Conservation (phyloP, 345 rosid genomes). For the Turritis glabra region DNA sequence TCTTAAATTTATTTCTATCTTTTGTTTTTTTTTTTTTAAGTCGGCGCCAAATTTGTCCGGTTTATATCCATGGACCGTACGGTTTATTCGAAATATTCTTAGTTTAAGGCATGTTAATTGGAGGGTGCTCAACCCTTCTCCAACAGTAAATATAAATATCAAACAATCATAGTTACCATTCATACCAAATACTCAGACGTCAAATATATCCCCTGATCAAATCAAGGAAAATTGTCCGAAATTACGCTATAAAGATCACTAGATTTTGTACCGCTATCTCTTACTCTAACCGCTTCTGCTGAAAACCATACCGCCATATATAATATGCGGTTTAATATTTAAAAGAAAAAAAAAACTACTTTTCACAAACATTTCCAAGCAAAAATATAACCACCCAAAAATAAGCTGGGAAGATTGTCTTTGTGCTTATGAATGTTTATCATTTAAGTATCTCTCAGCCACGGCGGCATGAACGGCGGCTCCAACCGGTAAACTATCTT, state of each 20-base stretch:
- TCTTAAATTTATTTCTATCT: too few relatives aligned
- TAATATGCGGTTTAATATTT: neutral
- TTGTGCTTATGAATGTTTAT: constrained; percentile 21
- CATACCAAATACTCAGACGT: neutral
- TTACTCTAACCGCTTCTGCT: neutral
- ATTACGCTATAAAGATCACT: neutral
- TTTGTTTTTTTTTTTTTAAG: too few relatives aligned
- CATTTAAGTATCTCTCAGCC: constrained; percentile 79
- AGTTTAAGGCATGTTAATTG: too few relatives aligned
- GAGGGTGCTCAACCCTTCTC: too few relatives aligned
- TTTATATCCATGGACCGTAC: too few relatives aligned
- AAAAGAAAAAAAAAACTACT: neutral
- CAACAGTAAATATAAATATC: neutral
- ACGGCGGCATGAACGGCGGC: constrained; percentile 78
- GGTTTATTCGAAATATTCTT: too few relatives aligned
- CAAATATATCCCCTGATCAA: too few relatives aligned
- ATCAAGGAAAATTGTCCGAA: neutral
- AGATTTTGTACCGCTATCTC: neutral
- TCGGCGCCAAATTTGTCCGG: too few relatives aligned
- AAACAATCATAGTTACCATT: neutral
- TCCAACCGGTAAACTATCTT: constrained; percentile 78
- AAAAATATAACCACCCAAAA: constrained; percentile 9
- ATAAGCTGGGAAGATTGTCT: neutral
- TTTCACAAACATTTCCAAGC: constrained; percentile 9
- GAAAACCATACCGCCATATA: neutral